A percentile compares a stretch with the other conserved stretches of the same genome.
Conservation (phyloP, 805 yeast species). For the Komagataella pastoris region DNA sequence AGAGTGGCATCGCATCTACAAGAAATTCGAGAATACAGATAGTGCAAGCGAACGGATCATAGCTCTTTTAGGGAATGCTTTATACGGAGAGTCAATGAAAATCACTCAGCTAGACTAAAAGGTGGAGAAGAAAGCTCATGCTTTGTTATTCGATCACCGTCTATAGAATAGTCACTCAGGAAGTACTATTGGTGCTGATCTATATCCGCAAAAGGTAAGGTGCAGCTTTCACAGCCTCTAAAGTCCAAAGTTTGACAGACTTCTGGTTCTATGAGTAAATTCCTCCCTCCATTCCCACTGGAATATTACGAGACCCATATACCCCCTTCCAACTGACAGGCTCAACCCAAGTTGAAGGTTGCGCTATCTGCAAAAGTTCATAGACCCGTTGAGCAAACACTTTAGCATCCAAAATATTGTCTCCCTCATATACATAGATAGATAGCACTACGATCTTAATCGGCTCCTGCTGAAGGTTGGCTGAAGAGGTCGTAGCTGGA, state of each 20-base stretch:
- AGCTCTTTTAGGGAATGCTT: too few relatives aligned
- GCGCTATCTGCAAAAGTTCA: constrained; percentile 8
- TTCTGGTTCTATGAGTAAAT: constrained; percentile 22
- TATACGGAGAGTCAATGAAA: too few relatives aligned
- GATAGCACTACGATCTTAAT: constrained; percentile 7
- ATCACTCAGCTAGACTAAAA: too few relatives aligned
- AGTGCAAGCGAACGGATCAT: too few relatives aligned
- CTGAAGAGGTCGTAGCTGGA: constrained; percentile 3
- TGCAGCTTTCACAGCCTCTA: not conserved
- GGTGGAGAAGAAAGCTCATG: too few relatives aligned
- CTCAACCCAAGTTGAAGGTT: constrained; percentile 19
- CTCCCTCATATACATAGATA: constrained; percentile 78
- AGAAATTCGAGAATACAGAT: not conserved
- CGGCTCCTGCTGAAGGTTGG: not conserved
- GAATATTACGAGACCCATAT: constrained; percentile 62
- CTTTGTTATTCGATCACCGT: too few relatives aligned
- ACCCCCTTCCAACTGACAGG: constrained; percentile 82
- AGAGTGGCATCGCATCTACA: not conserved
- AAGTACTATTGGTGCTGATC: not conserved
- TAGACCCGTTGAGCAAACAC: constrained; percentile 27
- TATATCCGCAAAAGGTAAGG: not conserved
- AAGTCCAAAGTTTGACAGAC: not conserved
- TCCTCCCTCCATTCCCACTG: constrained; percentile 65
- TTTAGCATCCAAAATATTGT: constrained; percentile 64
- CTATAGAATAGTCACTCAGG: too few relatives aligned